phyloP scores from a whole-genome alignment of 805 yeast genomes.

The Myxozyma vanderwaltii region DNA sequence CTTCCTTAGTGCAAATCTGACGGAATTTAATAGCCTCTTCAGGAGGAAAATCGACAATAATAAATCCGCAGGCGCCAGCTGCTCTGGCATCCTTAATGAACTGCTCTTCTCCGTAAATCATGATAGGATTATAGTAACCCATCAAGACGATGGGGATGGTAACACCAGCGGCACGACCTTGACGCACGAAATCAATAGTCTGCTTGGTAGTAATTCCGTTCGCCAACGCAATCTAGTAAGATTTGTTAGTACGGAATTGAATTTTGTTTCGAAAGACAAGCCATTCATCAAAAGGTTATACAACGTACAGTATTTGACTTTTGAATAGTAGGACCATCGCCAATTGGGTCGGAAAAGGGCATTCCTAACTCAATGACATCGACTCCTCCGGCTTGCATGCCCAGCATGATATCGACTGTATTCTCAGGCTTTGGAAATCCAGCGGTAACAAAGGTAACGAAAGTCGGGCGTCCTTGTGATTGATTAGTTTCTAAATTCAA shows the following conservation, averaged over 20 bases:
- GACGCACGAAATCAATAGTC: slow-evolving; percentile 68
- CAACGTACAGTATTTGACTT: slow-evolving; percentile 63
- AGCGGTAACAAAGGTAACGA: slow-evolving; percentile 90
- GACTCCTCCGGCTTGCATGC: slow-evolving; percentile 93
- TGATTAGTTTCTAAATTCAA: not conserved
- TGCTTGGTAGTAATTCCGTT: slow-evolving; percentile 76
- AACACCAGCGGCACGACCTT: slow-evolving; percentile 82
- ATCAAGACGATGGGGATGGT: slow-evolving; percentile 85
- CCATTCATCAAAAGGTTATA: not conserved
- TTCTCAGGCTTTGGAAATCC: slow-evolving; percentile 89
- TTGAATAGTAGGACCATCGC: slow-evolving; percentile 98
- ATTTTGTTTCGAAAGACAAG: not conserved
- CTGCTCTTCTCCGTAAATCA: slow-evolving; percentile 84
- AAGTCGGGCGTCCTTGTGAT: slow-evolving; percentile 68
- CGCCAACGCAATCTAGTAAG: slow-evolving; percentile 58
- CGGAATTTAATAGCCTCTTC: slow-evolving; percentile 93
- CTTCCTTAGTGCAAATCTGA: slow-evolving; percentile 63
- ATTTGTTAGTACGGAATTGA: not conserved
- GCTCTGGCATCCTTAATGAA: slow-evolving; percentile 74
- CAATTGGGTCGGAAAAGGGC: slow-evolving; percentile 98
- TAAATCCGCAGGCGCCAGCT: slow-evolving; percentile 94
- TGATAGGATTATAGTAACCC: slow-evolving; percentile 97
- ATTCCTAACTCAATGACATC: slow-evolving; percentile 93
- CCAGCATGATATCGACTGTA: slow-evolving; percentile 81
- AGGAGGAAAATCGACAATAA: slow-evolving; percentile 95